Base-by-base conservation (phyloP, 208 protist species). In the Trypanosoma cruzi region DNA sequence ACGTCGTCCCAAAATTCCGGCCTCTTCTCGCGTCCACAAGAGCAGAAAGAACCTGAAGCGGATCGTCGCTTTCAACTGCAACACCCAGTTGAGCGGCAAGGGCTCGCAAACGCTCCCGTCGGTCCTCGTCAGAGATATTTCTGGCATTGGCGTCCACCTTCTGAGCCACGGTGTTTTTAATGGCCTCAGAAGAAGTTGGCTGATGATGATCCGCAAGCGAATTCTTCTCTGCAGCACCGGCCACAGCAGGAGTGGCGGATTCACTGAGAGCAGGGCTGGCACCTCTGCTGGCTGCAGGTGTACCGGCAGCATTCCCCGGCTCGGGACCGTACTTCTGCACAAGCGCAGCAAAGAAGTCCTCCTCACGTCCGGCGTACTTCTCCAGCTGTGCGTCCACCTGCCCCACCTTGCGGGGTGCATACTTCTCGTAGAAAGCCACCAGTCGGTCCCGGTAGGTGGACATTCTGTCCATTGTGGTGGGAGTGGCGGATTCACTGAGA, bases 241-340 rank as follows among this genome's bases (percentile, higher is more conserved):
- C 24, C 32, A 18, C n/a, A 55, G 29, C 37, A 31, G 49, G 1
- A 58, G 16, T 16, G 36, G 20, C 49, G n/a, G n/a, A n/a, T n/a
- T n/a, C n/a, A n/a, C n/a, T n/a, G n/a, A n/a, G n/a, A n/a, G n/a
- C n/a, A n/a, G n/a, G n/a, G n/a, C n/a, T n/a, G n/a, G n/a, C n/a
- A n/a, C n/a, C n/a, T n/a, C n/a, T n/a, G n/a, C n/a, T n/a, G n/a
- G n/a, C n/a, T n/a, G n/a, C n/a, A n/a, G n/a, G n/a, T n/a, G n/a
- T n/a, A n/a, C n/a, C n/a, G n/a, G n/a, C n/a, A n/a, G n/a, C n/a
- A n/a, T n/a, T n/a, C n/a, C n/a, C n/a, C 28, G 86, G 83, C 71
- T 92, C 80, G 16, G 83, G 69, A 1, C 86, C 86, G 68, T 88
- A 89, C 62, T 83, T 85, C 29, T 84, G 55, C 10, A 85, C 86